phyloP scores from a whole-genome alignment of 2,329 filamentous ascomycete species.

The Magnaporthiopsis rhizophila region DNA sequence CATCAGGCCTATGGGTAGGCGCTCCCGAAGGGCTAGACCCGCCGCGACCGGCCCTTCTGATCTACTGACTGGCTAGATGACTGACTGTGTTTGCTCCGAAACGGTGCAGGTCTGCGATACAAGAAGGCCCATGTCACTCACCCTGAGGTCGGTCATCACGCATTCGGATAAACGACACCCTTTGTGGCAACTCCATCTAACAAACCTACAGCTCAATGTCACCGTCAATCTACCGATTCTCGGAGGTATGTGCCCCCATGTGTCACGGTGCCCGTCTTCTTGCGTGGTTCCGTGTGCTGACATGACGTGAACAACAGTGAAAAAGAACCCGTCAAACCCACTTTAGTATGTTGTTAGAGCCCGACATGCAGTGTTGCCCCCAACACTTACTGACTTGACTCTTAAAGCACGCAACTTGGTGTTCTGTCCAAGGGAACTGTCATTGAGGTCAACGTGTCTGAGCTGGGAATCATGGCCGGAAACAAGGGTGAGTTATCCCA shows the following conservation, averaged over 20 bases:
- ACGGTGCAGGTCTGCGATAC: constrained; percentile 46
- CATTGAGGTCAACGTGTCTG: constrained; percentile 87
- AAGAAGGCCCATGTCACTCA: constrained; percentile 65
- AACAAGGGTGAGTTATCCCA: constrained; percentile 4
- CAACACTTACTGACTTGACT: not conserved
- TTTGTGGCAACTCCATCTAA: not conserved
- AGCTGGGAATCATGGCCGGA: constrained; percentile 61
- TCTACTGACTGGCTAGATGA: not conserved
- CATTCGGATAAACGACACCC: not conserved
- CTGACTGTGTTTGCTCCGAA: not conserved
- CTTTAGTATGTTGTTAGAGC: constrained; percentile 46
- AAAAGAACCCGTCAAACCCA: constrained; percentile 80
- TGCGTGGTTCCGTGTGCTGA: constrained; percentile 31
- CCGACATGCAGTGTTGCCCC: constrained; percentile 78
- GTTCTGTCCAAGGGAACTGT: constrained; percentile 74
- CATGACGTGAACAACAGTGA: constrained; percentile 45
- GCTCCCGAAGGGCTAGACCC: not conserved
- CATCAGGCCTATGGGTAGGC: constrained; percentile 61
- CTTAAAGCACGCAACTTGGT: constrained; percentile 61
- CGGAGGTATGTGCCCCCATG: constrained; percentile 45
- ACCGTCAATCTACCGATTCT: constrained; percentile 83
- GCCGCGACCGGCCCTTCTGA: not conserved
- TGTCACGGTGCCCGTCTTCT: constrained; percentile 22
- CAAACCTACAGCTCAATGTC: constrained; percentile 15
- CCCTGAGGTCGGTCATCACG: constrained; percentile 16